phyloP scores from a whole-genome alignment of 768 basidiomycete species.

The Boletus vermiculosoides region DNA sequence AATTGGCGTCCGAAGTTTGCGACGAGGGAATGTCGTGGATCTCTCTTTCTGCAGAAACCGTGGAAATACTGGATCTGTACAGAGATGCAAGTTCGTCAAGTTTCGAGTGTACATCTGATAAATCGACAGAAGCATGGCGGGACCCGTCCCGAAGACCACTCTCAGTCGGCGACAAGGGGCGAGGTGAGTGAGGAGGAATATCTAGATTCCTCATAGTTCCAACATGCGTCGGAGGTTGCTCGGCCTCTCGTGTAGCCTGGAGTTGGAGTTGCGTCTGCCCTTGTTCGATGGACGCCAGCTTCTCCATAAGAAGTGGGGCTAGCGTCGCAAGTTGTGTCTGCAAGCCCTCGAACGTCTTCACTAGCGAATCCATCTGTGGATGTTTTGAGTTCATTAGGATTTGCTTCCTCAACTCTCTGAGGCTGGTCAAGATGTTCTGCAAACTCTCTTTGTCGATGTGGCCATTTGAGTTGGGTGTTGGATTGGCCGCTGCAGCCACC shows the following conservation, averaged over 20 bases:
- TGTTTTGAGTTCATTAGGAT: slow-evolving; percentile 6
- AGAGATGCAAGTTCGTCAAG: slow-evolving; percentile 37
- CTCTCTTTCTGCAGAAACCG: background rate
- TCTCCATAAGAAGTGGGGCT: slow-evolving; percentile 37
- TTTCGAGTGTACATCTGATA: slow-evolving; percentile 35
- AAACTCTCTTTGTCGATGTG: background rate
- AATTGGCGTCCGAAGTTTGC: slow-evolving; percentile 4
- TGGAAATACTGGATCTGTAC: slow-evolving; percentile 6
- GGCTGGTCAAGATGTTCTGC: slow-evolving; percentile 8
- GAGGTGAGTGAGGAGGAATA: slow-evolving; percentile 7
- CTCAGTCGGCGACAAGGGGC: background rate
- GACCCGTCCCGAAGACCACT: background rate
- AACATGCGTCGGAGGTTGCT: background rate
- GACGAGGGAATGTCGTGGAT: background rate
- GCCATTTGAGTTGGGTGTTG: background rate
- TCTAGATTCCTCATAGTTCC: slow-evolving; percentile 17
- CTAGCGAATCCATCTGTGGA: slow-evolving; percentile 21
- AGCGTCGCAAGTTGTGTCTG: slow-evolving; percentile 39
- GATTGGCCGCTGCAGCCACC: slow-evolving; percentile 2
- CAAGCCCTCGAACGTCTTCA: slow-evolving; percentile 40
- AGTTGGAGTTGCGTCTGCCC: slow-evolving; percentile 19
- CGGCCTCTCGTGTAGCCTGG: slow-evolving; percentile 12
- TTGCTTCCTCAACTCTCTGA: slow-evolving; percentile 22
- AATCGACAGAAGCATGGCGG: slow-evolving; percentile 11
- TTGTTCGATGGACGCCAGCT: slow-evolving; percentile 32